phyloP scores from a whole-genome alignment of 108 stramenopile genomes.

The Pseudonitzschia multistriata region DNA sequence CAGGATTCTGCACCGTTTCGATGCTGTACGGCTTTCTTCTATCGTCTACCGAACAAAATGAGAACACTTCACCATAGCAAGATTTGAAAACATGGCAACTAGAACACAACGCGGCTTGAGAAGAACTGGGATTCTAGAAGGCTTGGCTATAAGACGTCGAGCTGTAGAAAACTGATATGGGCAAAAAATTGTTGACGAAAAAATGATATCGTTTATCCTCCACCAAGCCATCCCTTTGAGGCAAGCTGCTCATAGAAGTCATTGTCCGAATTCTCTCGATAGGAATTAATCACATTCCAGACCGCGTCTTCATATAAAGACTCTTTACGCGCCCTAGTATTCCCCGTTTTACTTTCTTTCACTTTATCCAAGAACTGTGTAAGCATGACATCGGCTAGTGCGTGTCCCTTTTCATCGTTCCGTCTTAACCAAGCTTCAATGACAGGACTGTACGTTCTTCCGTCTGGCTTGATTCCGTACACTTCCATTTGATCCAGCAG shows the following conservation, averaged over 20 bases:
- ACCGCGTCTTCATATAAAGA: conserved; percentile 23
- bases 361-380: conserved; percentile 23
- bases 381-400: conserved; percentile 25
- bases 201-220: not conserved
- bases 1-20: conserved; percentile 12
- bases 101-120: not conserved
- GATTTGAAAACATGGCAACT: not conserved
- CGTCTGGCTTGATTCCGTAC: conserved; percentile 19
- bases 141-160: not conserved
- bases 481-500: conserved; percentile 29
- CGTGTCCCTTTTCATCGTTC: conserved; percentile 28
- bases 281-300: conserved; percentile 30
- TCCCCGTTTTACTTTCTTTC: conserved; percentile 13
- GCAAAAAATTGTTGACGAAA: not conserved
- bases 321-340: not conserved
- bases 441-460: conserved; percentile 23
- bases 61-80: not conserved
- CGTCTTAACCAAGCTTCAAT: conserved; percentile 29
- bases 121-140: not conserved
- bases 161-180: not conserved
- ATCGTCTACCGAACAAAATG: not conserved
- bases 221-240: not conserved
- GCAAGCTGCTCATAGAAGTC: not conserved
- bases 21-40: conserved; percentile 17
- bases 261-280: conserved; percentile 12